Evolutionary conservation across 140 eudicot species (phyloP), one percentile per base, ranked within the genome.

Genomic region (Flaveria floridana): DNA sequence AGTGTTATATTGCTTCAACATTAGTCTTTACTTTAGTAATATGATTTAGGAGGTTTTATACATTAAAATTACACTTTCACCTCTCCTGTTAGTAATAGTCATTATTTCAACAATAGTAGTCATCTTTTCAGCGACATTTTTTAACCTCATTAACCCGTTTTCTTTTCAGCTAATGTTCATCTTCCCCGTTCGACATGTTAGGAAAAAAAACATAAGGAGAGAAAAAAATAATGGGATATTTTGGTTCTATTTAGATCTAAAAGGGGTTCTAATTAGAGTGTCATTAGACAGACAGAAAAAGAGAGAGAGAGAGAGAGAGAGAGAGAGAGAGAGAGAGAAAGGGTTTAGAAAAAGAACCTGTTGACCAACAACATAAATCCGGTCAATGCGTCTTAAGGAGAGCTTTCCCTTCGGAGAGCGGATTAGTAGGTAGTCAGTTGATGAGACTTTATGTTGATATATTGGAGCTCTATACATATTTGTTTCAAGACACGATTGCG

Each of bases 391-490:
- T 76, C 99, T 80, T 68, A 94, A 84, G 39, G 99, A 88, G 46
- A 94, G 93, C 84, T 94, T 94, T 68, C 99, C 99, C 78, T 94
- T 94, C 52, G 99, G 78, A 68, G 99, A 90, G 47, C 99, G 96
- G 79, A 94, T 91, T 83, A 94, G 82, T 55, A 94, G 56, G 82
- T 90, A 94, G 79, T 94, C 99, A 19, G 99, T 85, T 50, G 95
- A 80, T 30, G 97, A 74, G 51, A 94, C 97, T 76, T 88, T 88
- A 72, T 94, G 99, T 68, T 81, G 86, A 82, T 83, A 94, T 37
- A 90, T 78, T 46, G 99, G 96, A 76, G 99, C 97, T 74, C 97
- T 81, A 68, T 90, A 94, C 99, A 90, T 90, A 82, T 94, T 88
- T 39, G 99, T 90, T 80, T 94, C 99, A 66, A 94, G 86, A 65